Evolutionary conservation across 1,284 basidiomycete species (phyloP), one percentile per base, ranked within the genome.

Genomic region (Ceratobasidium sp.): DNA sequence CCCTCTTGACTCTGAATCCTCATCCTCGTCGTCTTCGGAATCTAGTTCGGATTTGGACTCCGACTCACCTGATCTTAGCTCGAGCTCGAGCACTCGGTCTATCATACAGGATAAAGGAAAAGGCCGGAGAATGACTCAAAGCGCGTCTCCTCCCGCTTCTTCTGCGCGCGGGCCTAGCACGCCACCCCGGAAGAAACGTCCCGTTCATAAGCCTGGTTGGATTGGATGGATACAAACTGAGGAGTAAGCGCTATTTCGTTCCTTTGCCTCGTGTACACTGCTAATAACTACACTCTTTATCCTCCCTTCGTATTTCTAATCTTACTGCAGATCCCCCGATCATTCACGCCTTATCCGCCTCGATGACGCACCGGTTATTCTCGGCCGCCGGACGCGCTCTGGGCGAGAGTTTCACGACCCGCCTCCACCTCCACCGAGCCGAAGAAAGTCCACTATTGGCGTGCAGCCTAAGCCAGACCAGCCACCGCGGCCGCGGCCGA

Each of bases 281-380:
- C 53, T 58, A 41, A 58, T 56, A n/a, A 43, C 13, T 13, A 46
- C 24, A 11, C 7, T 63, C 14, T 43, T 63, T 43, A 24, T 58
- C 51, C n/a, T 24, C 48, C 37, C 48, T 24, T 53, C 58, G 34
- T 22, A 48, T 53, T 13, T 31, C 24, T 22, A 22, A 49, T 39
- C 19, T 27, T 29, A 6, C 9, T 29, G 34, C n/a, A 69, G 65
- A 46, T 69, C 65, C 16, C 65, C 65, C 24, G 65, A 69, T 46
- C 65, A 69, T 41, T 69, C 65, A 13, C 65, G 65, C 29, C 65
- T 69, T 34, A 69, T 69, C 43, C 65, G 65, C 22, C 53, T 69
- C 19, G 65, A 69, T 51, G 65, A 69, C 41, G 65, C 53, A 24
- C 65, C 65, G 13, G 53, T 69, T 37, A 69, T 69, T 22, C 53